phyloP scores from a whole-genome alignment of 2,329 filamentous ascomycete genomes.

The Cladosporium sphaerospermum region DNA sequence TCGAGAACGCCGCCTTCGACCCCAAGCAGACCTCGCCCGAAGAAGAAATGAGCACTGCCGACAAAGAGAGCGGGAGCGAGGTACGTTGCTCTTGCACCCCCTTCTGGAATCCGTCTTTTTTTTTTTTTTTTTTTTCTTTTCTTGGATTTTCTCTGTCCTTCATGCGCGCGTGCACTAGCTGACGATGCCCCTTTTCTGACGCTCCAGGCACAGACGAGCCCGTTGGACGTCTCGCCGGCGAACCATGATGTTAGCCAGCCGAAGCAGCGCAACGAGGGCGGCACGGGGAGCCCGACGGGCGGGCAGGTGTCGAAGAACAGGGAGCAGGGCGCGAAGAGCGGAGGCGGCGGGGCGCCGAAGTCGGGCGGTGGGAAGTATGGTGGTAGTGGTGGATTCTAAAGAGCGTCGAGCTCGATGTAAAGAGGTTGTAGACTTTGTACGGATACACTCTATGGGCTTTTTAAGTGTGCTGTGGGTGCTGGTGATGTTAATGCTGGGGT shows the following conservation, averaged over 20 bases:
- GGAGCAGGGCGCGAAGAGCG: slow-evolving; percentile 24
- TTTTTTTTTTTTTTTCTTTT: slow-evolving; percentile 6
- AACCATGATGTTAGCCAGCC: slow-evolving; percentile 53
- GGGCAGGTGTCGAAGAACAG: slow-evolving; percentile 19
- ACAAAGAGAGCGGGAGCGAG: slow-evolving; percentile 25
- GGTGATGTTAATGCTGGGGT: too few species aligned
- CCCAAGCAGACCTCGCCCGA: slow-evolving; percentile 63
- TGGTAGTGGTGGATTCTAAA: neutral
- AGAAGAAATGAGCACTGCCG: slow-evolving; percentile 41
- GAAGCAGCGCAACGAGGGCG: slow-evolving; percentile 38
- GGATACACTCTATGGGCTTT: too few species aligned
- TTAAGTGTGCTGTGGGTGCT: too few species aligned
- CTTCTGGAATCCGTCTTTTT: neutral
- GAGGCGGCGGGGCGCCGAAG: slow-evolving; percentile 33
- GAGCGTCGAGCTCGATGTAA: neutral
- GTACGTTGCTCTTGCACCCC: slow-evolving; percentile 7
- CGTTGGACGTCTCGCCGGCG: slow-evolving; percentile 55
- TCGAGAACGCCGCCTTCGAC: slow-evolving; percentile 61
- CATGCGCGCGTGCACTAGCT: neutral
- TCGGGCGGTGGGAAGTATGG: slow-evolving; percentile 30
- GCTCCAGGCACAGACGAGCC: slow-evolving; percentile 32
- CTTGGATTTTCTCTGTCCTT: neutral
- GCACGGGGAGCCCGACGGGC: slow-evolving; percentile 21
- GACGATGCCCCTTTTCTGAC: neutral
- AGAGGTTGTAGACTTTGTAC: neutral